Evolutionary conservation across 1,139 yeast species (phyloP).

Genomic region (Yamadazyma conglobata): DNA sequence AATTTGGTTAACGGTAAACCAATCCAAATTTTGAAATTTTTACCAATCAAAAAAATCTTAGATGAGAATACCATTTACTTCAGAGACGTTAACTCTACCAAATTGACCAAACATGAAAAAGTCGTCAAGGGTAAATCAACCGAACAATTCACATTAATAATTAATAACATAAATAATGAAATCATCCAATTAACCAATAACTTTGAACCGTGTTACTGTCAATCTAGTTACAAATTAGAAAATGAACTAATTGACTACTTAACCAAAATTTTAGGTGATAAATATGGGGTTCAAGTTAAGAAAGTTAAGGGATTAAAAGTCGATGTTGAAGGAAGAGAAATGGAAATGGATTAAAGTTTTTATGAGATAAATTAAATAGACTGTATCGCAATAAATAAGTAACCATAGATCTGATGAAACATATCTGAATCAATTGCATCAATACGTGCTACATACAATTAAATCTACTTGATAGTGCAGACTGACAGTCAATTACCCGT

Average conservation of each 20-base stretch:
- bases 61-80: conserved; percentile 50
- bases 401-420: too few species aligned
- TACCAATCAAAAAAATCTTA: conserved; percentile 64
- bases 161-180: conserved; percentile 37
- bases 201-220: conserved; percentile 80
- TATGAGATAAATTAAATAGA: too few species aligned
- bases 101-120: conserved; percentile 54
- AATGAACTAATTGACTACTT: conserved; percentile 47
- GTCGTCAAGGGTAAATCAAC: conserved; percentile 58
- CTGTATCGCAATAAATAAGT: too few species aligned
- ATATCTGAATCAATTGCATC: too few species aligned
- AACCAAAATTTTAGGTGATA: conserved; percentile 57
- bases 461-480: too few species aligned
- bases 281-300: conserved; percentile 64
- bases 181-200: conserved; percentile 68
- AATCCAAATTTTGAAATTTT: conserved; percentile 64
- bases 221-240: conserved; percentile 60
- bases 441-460: too few species aligned
- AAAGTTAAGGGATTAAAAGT: conserved; percentile 47
- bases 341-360: conserved; percentile 15
- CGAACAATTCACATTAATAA: conserved; percentile 65
- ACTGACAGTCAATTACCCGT: too few species aligned
- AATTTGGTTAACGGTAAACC: conserved; percentile 77
- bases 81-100: conserved; percentile 53
- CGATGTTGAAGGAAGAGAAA: conserved; percentile 10